Percentiles rank a stretch among this genome's conserved stretches.
Conservation (phyloP, 768 basidiomycete genomes). For the Naganishia kalamii region DNA sequence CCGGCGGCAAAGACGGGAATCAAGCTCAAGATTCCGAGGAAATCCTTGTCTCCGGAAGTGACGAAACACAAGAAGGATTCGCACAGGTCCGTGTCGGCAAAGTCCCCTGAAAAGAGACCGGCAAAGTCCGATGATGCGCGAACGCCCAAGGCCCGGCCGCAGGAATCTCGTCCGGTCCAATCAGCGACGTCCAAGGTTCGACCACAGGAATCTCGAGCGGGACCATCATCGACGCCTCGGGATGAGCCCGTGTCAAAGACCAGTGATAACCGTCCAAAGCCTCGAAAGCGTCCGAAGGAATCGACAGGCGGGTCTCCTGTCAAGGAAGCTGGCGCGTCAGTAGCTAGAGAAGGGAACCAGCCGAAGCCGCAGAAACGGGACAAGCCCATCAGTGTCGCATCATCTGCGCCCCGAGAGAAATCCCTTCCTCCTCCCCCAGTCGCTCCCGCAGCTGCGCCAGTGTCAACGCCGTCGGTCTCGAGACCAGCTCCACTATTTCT, state of each 20-base stretch:
- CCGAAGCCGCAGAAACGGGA: neutral
- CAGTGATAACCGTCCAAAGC: neutral
- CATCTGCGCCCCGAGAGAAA: too few species aligned
- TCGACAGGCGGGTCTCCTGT: neutral
- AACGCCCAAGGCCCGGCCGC: neutral
- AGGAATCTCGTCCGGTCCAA: neutral
- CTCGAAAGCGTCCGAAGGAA: neutral
- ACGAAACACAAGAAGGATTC: neutral
- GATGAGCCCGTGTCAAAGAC: neutral
- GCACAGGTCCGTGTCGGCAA: neutral
- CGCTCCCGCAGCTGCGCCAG: too few species aligned
- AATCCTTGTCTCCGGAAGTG: neutral
- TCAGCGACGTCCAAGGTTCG: too few species aligned
- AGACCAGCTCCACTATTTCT: neutral
- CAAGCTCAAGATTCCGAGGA: conserved; percentile 3
- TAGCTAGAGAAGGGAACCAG: neutral
- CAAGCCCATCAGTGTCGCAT: too few species aligned
- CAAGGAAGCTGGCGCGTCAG: neutral
- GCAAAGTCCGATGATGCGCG: neutral
- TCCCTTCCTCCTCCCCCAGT: too few species aligned
- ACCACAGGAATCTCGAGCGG: too few species aligned
- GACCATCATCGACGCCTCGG: neutral
- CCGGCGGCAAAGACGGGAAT: neutral
- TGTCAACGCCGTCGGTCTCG: too few species aligned
- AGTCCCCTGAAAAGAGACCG: neutral